These are phyloP conservation scores for Pyronema omphalodes DNA, from an alignment of 495 filamentous ascomycete genomes.

Conservation along the genomic window DNA sequence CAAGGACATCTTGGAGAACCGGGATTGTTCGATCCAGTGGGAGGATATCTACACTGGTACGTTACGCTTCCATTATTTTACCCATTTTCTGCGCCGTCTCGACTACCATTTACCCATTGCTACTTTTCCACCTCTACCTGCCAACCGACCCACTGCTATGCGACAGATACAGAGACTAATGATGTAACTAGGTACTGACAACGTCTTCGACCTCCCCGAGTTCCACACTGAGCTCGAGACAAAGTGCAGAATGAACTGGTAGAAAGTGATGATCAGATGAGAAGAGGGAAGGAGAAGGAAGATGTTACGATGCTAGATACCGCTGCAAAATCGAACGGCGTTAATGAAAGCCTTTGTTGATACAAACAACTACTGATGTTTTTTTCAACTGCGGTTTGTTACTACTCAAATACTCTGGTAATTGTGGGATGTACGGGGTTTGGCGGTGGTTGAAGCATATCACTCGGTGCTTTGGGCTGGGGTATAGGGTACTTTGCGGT, in stretches of 20 bases:
- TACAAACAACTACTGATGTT: too few species aligned
- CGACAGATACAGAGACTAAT: background rate
- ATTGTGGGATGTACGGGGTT: too few species aligned
- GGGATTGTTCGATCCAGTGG: conserved; percentile 59
- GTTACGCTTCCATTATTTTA: background rate
- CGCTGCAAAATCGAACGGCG: too few species aligned
- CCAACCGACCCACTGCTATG: too few species aligned
- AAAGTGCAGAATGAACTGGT: conserved; percentile 58
- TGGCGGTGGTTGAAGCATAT: too few species aligned
- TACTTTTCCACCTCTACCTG: background rate
- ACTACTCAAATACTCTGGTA: too few species aligned
- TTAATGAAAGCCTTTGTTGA: too few species aligned
- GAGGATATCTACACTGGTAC: conserved; percentile 73
- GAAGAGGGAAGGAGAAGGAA: background rate
- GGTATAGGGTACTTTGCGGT: too few species aligned
- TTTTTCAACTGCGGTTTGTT: too few species aligned
- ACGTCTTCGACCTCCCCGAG: conserved; percentile 43
- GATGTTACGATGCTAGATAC: background rate
- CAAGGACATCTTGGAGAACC: conserved; percentile 60
- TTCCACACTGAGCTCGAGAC: conserved; percentile 92
- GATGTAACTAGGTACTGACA: conserved; percentile 28
- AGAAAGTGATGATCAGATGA: conserved; percentile 7
- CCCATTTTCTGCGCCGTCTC: too few species aligned
- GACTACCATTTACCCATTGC: background rate
- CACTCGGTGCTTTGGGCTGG: too few species aligned